Conservation (phyloP, 805 yeast genomes). For the Saccharomycopsis fibuligera region DNA sequence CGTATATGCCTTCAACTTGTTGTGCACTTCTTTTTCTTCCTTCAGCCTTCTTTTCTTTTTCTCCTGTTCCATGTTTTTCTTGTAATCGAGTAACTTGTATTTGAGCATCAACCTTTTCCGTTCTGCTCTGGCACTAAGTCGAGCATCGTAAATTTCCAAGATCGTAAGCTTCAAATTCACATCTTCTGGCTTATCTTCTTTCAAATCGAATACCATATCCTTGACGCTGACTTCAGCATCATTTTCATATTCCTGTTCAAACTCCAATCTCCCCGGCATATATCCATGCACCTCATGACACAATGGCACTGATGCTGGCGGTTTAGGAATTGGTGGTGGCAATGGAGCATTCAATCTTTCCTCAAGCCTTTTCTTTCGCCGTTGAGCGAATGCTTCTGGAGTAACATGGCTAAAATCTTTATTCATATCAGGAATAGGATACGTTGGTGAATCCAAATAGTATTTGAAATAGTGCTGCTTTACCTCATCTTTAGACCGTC, state of each 20-base stretch:
- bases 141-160: slow-evolving; percentile 81
- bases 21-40: slow-evolving; percentile 81
- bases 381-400: slow-evolving; percentile 62
- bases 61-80: slow-evolving; percentile 73
- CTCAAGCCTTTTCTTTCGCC: slow-evolving; percentile 67
- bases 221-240: slow-evolving; percentile 93
- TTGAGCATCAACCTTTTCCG: slow-evolving; percentile 75
- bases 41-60: slow-evolving; percentile 63
- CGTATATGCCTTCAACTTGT: slow-evolving; percentile 72
- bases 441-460: slow-evolving; percentile 62
- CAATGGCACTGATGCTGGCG: slow-evolving; percentile 87
- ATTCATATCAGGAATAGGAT: slow-evolving; percentile 86
- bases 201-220: slow-evolving; percentile 93
- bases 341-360: slow-evolving; percentile 62
- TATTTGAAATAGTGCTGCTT: slow-evolving; percentile 70
- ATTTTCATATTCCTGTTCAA: slow-evolving; percentile 93
- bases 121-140: slow-evolving; percentile 88
- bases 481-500: slow-evolving; percentile 86
- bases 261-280: slow-evolving; percentile 98
- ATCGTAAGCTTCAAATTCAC: slow-evolving; percentile 84
- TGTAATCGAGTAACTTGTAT: slow-evolving; percentile 76
- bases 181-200: slow-evolving; percentile 84
- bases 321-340: slow-evolving; percentile 80
- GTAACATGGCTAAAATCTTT: slow-evolving; percentile 55
- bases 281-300: slow-evolving; percentile 97